phyloP scores from a whole-genome alignment of 768 basidiomycete species.

The Lyophyllum shimeji region DNA sequence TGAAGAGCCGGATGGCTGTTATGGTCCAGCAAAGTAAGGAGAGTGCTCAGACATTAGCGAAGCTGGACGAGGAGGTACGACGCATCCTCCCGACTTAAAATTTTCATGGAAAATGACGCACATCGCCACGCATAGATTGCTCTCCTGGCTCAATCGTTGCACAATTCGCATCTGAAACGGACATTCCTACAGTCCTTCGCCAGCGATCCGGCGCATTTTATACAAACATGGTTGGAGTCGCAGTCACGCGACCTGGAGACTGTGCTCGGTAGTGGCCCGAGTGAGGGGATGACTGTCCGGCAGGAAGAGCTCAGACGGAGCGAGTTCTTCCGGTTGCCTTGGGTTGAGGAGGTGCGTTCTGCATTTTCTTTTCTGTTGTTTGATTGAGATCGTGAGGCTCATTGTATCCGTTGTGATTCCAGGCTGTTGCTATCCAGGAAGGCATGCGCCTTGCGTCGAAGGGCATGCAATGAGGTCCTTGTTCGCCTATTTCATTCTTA shows the following conservation, averaged over 20 bases:
- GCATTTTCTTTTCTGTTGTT: neutral
- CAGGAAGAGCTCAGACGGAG: constrained; percentile 87
- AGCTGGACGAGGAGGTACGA: constrained; percentile 87
- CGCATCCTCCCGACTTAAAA: no score
- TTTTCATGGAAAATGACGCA: neutral
- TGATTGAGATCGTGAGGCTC: neutral
- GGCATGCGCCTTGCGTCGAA: constrained; percentile 65
- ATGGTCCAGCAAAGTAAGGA: constrained; percentile 70
- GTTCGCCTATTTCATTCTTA: neutral
- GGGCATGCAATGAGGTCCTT: constrained; percentile 35
- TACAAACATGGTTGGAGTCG: constrained; percentile 88
- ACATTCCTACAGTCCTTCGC: constrained; percentile 86
- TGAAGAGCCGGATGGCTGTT: constrained; percentile 77
- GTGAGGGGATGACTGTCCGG: constrained; percentile 74
- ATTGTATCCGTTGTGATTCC: constrained; percentile 13
- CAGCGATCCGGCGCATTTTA: constrained; percentile 73
- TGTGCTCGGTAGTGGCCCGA: constrained; percentile 84
- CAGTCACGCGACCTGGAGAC: constrained; percentile 91
- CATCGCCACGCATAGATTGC: constrained; percentile 58
- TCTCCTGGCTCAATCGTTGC: constrained; percentile 79
- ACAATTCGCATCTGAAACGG: constrained; percentile 83
- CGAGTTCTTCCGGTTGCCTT: constrained; percentile 89
- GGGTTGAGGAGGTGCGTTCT: constrained; percentile 71
- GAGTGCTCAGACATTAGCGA: constrained; percentile 60
- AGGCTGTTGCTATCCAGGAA: constrained; percentile 85